Conservation (phyloP, 2,329 filamentous ascomycete genomes). For the Aulographum hederae region DNA sequence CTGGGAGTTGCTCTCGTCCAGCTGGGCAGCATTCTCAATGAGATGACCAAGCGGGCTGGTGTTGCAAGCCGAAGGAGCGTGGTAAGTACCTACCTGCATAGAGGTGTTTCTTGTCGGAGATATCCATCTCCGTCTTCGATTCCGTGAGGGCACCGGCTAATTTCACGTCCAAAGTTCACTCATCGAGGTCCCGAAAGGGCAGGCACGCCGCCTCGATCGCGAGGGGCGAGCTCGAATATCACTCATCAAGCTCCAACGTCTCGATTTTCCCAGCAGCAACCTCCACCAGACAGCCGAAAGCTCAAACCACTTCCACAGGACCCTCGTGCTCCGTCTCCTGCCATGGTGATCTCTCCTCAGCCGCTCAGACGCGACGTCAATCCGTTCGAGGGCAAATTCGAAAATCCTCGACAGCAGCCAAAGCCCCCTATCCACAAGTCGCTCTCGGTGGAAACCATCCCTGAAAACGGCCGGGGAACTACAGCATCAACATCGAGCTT, state of each 20-base stretch:
- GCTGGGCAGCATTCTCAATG: constrained; percentile 58
- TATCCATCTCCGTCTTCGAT: no score
- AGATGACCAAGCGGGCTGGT: constrained; percentile 74
- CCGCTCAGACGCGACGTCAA: not conserved
- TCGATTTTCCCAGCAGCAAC: no score
- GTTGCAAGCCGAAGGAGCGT: constrained; percentile 63
- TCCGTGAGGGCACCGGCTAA: no score
- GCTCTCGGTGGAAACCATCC: not conserved
- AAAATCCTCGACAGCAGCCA: not conserved
- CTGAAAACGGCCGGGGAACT: not conserved
- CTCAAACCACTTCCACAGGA: not conserved
- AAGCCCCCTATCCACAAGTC: not conserved
- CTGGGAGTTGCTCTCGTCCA: constrained; percentile 53
- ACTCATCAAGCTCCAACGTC: no score
- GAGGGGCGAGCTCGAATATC: no score
- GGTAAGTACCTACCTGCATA: constrained; percentile 29
- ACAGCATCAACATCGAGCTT: no score
- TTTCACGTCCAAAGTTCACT: no score
- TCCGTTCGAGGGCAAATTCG: not conserved
- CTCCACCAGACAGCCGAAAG: no score
- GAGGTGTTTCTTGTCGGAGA: not conserved
- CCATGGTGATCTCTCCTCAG: no score
- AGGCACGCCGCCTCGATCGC: no score
- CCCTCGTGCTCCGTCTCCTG: not conserved
- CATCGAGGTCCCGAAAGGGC: no score